Conservation (phyloP, 2,329 filamentous ascomycete genomes). For the Trichoderma lentiforme region DNA sequence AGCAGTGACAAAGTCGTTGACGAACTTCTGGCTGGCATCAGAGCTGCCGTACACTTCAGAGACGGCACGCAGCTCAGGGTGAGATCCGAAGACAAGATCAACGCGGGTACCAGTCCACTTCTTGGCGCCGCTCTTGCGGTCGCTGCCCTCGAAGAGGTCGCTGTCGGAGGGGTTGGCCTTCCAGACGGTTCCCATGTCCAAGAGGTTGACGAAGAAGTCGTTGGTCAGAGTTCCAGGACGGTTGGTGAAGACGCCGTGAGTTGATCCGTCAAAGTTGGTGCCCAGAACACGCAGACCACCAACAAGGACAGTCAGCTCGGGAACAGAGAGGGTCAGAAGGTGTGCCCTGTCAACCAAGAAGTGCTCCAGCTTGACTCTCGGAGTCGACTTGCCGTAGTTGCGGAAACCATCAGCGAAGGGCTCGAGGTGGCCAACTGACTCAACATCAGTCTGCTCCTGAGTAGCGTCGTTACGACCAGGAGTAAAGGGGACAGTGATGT, state of each 20-base stretch:
- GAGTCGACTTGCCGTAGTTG: constrained; percentile 65
- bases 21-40: constrained; percentile 61
- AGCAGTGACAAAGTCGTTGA: constrained; percentile 66
- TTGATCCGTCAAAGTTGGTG: constrained; percentile 68
- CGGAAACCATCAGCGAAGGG: constrained; percentile 74
- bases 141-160: constrained; percentile 61
- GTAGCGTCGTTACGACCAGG: constrained; percentile 70
- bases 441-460: constrained; percentile 66
- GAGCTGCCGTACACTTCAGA: constrained; percentile 65
- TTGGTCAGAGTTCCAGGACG: constrained; percentile 67
- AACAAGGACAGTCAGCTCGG: constrained; percentile 67
- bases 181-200: constrained; percentile 66
- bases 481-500: constrained; percentile 64
- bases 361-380: constrained; percentile 63
- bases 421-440: constrained; percentile 64
- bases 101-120: constrained; percentile 68
- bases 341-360: constrained; percentile 69
- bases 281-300: constrained; percentile 69
- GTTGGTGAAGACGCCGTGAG: constrained; percentile 65
- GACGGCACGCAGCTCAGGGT: constrained; percentile 68
- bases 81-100: constrained; percentile 70
- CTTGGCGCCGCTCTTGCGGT: constrained; percentile 62
- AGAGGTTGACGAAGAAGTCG: constrained; percentile 79
- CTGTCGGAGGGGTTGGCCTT: constrained; percentile 36
- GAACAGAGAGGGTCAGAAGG: constrained; percentile 66